Base-by-base conservation (phyloP, 441 rosid genomes). In the Pelargonium australe region DNA sequence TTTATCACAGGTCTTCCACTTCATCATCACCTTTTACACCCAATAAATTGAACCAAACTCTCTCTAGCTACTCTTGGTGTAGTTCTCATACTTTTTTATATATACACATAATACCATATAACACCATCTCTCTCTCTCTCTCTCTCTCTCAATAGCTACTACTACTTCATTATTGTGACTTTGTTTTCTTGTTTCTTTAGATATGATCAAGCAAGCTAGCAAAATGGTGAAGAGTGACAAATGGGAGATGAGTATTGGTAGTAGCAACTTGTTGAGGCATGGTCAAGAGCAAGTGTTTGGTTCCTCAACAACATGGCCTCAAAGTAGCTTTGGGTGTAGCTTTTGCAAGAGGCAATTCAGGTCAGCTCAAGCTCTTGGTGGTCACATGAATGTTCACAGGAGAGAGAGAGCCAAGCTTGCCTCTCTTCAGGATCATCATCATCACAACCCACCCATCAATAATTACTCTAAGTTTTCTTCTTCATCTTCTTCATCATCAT, bases 361-460 rank as follows among this genome's bases (percentile, higher is more conserved):
- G 81, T 88, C 95, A 19, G 96, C 96, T 79, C 96, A 90, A 83
- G 96, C 93, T 70, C 91, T 90, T 71, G 96, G 96, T 2, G 96
- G 96, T 45, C 96, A 90, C 70, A 90, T 87, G 95, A 87, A 89
- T 72, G 92, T 88, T 44, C 96, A 90, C 71, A 83, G 95, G 71
- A 85, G 90, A 81, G 96, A 90, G 74, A 86, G 96, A 70, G 95
- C 96, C 55, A 85, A 80, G 77, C 73, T 90, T 82, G 85, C 64
- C 86, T 28, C 31, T 28, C 31, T 28, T 28, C 3, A 28, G 3
- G 83, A 75, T 74, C 83, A 25, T 83, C 89, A 75, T 78, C 87
- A 20, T 85, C 14, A 5, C 5, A n/a, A 53, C 45, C 16, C 53
- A 23, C 66, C 73, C 70, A 68, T 72, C 61, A 64, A 77, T 80